phyloP scores from a whole-genome alignment of 2,329 filamentous ascomycete species.

The Rhinocladiella mackenziei region DNA sequence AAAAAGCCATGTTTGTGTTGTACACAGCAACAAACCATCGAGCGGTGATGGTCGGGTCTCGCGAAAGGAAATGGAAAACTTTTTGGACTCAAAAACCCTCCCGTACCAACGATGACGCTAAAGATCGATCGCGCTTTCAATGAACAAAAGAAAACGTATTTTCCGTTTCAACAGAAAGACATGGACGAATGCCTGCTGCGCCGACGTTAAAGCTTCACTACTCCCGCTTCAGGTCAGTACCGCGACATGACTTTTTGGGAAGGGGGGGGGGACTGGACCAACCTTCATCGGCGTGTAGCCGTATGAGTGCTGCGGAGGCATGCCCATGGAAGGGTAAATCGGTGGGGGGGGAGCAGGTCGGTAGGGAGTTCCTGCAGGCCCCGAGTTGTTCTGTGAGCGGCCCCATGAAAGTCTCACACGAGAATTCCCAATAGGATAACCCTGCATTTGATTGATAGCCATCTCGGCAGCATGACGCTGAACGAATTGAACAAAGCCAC shows the following conservation, averaged over 20 bases:
- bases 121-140: conserved; percentile 26
- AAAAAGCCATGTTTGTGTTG: conserved; percentile 26
- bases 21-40: conserved; percentile 26
- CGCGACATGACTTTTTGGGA: neutral
- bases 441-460: conserved; percentile 99
- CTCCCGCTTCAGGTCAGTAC: conserved; percentile 15
- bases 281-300: conserved; percentile 67
- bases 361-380: conserved; percentile 91
- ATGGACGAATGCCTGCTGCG: conserved; percentile 26
- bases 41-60: conserved; percentile 22
- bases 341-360: conserved; percentile 82
- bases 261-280: conserved; percentile 38
- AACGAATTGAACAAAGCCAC: conserved; percentile 97
- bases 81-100: conserved; percentile 27
- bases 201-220: conserved; percentile 19
- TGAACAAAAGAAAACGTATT: conserved; percentile 25
- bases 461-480: conserved; percentile 98
- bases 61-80: conserved; percentile 23
- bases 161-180: conserved; percentile 18
- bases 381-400: conserved; percentile 97
- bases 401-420: conserved; percentile 97
- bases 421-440: conserved; percentile 97
- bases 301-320: conserved; percentile 61
- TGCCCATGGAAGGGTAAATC: conserved; percentile 67
- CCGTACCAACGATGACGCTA: conserved; percentile 29